Percentiles rank a stretch among this genome's conserved stretches.
phyloP scores from a whole-genome alignment of 2,329 filamentous ascomycete genomes.

The Aspergillus quadrilineatus region DNA sequence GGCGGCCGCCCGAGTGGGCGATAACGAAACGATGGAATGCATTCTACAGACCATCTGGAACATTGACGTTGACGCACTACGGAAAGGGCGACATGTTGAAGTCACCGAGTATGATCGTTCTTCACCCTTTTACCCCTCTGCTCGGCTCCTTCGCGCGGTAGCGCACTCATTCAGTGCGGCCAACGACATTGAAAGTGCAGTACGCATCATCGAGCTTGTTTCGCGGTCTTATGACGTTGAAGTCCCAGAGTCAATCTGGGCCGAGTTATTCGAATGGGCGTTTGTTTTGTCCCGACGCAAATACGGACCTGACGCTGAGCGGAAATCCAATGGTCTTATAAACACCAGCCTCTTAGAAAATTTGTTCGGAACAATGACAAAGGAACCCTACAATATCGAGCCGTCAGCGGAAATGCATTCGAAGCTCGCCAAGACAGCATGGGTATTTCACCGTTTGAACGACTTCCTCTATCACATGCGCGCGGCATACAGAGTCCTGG shows the following conservation, averaged over 20 bases:
- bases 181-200: slow-evolving; percentile 59
- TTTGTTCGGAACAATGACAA: slow-evolving; percentile 62
- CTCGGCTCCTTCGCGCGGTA: slow-evolving; percentile 62
- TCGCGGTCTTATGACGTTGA: slow-evolving; percentile 59
- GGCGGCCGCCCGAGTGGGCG: slow-evolving; percentile 54
- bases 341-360: slow-evolving; percentile 45
- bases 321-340: slow-evolving; percentile 35
- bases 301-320: slow-evolving; percentile 32
- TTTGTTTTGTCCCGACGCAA: slow-evolving; percentile 55
- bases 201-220: slow-evolving; percentile 62
- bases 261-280: slow-evolving; percentile 65
- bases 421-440: slow-evolving; percentile 32
- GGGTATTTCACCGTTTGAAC: slow-evolving; percentile 18
- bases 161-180: slow-evolving; percentile 68
- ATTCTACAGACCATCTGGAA: slow-evolving; percentile 56
- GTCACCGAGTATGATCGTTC: slow-evolving; percentile 45
- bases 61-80: slow-evolving; percentile 49
- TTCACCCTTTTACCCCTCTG: slow-evolving; percentile 60
- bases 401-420: slow-evolving; percentile 59
- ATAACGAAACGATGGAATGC: slow-evolving; percentile 47
- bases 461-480: slow-evolving; percentile 29
- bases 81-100: slow-evolving; percentile 18
- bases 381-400: slow-evolving; percentile 55
- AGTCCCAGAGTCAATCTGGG: slow-evolving; percentile 62
- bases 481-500: slow-evolving; percentile 31